Base-by-base conservation (phyloP, 495 filamentous ascomycete species). In the Talaromyces ruber region DNA sequence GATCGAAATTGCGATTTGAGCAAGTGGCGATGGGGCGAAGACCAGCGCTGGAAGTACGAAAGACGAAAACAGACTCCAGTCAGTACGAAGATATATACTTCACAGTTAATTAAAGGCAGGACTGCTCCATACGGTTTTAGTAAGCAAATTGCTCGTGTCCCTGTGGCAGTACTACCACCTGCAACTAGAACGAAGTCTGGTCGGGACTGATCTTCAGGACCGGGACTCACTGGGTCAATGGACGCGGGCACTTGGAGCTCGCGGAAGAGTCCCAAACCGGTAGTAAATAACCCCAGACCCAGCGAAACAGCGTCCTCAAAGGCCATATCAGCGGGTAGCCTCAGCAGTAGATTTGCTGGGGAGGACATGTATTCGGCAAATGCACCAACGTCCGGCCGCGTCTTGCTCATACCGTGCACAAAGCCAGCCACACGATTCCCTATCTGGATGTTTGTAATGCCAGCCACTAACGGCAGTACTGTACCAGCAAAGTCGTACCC, bases 21-120 rank as follows among this genome's bases (percentile, higher is more conserved):
- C 77, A 79, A 0, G 78, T 80, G 12, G 72, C 74, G 58, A 77
- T 79, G 8, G 82, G 72, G 2, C 63, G 71, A 45, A 74, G 79
- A 6, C 81, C 80, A 5, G 77, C 21, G 3, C 43, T 47, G 11
- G 30, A 32, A 32, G 8, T 32, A 9, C 30, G 11, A 32, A 32
- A 32, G 11, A 6, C 30, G 30, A 32, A 32, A 32, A 32, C n/a
- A n/a, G n/a, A n/a, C n/a, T n/a, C n/a, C n/a, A 11, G 11, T 32
- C 30, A 32, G 30, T 9, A 6, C 30, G 7, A 32, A 9, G 1
- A 32, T 32, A 6, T 9, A 32, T 32, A 32, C 30, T 32, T 32
- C 6, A 32, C 8, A 9, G 11, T 9, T 8, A 32, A 8, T 32
- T 32, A 6, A 32, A 32, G 30, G 11, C 30, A 32, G 30, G 30